phyloP scores from a whole-genome alignment of 208 protist genomes.

The Trypanosomatidae sp. region DNA sequence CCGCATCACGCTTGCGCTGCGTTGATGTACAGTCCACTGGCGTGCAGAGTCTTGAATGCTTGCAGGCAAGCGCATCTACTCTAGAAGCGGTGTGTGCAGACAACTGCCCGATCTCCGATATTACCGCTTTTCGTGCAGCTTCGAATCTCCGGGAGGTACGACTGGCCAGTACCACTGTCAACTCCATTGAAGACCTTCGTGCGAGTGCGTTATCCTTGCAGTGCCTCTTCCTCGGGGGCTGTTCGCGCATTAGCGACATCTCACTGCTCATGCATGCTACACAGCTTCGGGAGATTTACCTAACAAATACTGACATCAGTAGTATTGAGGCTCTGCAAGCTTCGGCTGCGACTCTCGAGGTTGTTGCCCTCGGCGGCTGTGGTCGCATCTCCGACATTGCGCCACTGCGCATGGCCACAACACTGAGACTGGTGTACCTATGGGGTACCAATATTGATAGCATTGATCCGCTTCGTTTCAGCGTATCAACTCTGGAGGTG shows the following conservation, averaged over 20 bases:
- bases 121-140: neutral
- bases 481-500: conserved; percentile 6
- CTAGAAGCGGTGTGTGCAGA: conserved; percentile 10
- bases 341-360: conserved; percentile 1
- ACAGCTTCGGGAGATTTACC: conserved; percentile 6
- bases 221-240: conserved; percentile 10
- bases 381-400: conserved; percentile 1
- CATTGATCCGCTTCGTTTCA: conserved; percentile 5
- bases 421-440: conserved; percentile 5
- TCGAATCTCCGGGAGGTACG: conserved; percentile 2
- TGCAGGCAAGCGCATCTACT: neutral
- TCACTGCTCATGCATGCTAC: conserved; percentile 1
- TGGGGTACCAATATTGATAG: conserved; percentile 6
- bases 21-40: neutral
- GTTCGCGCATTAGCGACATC: conserved; percentile 1
- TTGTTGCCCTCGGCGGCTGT: conserved; percentile 14
- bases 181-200: conserved; percentile 3
- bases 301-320: conserved; percentile 8
- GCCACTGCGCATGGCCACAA: neutral
- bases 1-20: neutral
- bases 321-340: conserved; percentile 3
- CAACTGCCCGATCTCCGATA: conserved; percentile 6
- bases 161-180: neutral
- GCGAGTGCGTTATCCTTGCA: neutral
- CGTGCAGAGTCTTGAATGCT: neutral